Base-by-base conservation (phyloP, 2,329 filamentous ascomycete species). In the Metarhizium humberi region DNA sequence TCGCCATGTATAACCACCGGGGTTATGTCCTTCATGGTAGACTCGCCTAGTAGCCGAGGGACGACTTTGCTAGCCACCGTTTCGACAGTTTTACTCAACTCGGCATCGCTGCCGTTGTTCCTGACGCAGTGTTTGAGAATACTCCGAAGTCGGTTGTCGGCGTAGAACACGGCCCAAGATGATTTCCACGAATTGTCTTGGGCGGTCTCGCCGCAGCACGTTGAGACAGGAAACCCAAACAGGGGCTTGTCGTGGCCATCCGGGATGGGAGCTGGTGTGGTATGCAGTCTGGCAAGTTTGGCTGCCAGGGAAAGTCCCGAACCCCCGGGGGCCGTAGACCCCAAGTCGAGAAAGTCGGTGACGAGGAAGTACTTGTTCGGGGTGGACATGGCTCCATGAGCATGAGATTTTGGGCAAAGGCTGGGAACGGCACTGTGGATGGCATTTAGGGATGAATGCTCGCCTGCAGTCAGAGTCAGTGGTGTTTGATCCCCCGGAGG, bases 1-100 rank as follows among this genome's bases (percentile, higher is more conserved):
- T 96, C 92, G 1, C 92, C 92, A 66, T 97, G 92, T 0, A 96
- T 77, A 6, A 95, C 80, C 0, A 94, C 91, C 0, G 92, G 90
- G n/a, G 68, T 75, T 30, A 94, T 77, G 0, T 78, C 79, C 50
- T 45, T 73, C 11, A 95, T 69, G 65, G 85, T 82, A 0, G 73
- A 77, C 53, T 89, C 84, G 0, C 85, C 83, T 13, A 96, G 73
- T n/a, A 96, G 71, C 1, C 86, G 73, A 1, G 90, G 90, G 1
- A 96, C 88, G 0, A 96, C 86, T 7, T 71, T 70, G 0, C 66
- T 63, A 0, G 82, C 85, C 0, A 85, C 85, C 48, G 69, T 71
- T 62, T 92, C 85, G 0, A 95, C 84, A 0, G 88, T 72, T 0
- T 71, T 67, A 1, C 76, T 71, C 6, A 96, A 68, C 50, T 85